Conservation (phyloP, 1,284 basidiomycete species). For the Cutaneotrichosporon curvatum region DNA sequence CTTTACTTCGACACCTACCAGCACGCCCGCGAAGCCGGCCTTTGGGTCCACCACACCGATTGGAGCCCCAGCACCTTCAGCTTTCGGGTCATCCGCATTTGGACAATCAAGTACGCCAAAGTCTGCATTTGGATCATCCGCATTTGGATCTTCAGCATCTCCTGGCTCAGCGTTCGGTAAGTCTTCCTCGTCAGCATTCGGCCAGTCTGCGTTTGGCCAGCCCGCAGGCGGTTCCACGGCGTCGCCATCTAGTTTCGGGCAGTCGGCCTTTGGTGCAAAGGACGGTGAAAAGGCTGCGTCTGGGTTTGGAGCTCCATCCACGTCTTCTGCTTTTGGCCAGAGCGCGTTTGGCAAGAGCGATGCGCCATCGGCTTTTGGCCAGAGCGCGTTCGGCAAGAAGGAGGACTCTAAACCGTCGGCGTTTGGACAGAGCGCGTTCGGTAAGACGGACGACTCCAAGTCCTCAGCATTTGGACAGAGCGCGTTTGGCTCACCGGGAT, state of each 20-base stretch:
- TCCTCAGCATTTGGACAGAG: slow-evolving; percentile 18
- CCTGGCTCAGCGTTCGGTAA: slow-evolving; percentile 7
- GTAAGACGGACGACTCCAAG: slow-evolving; percentile 1
- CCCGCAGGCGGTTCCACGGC: not conserved
- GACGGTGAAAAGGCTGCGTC: not conserved
- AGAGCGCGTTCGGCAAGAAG: slow-evolving; percentile 13
- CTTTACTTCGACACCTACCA: not conserved
- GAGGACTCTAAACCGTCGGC: slow-evolving; percentile 3
- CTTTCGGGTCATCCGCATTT: slow-evolving; percentile 24
- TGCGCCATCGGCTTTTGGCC: slow-evolving; percentile 4
- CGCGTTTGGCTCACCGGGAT: slow-evolving; percentile 1
- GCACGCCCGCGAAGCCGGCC: slow-evolving; percentile 16
- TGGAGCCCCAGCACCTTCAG: slow-evolving; percentile 1
- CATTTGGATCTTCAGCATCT: slow-evolving; percentile 11
- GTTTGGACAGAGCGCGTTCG: slow-evolving; percentile 10
- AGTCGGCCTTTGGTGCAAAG: slow-evolving; percentile 6
- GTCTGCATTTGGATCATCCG: slow-evolving; percentile 8
- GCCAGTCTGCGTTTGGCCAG: slow-evolving; percentile 17
- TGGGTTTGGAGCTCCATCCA: slow-evolving; percentile 5
- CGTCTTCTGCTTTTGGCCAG: slow-evolving; percentile 9
- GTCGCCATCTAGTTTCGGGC: slow-evolving; percentile 23
- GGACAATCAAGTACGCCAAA: slow-evolving; percentile 6
- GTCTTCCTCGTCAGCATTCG: slow-evolving; percentile 10
- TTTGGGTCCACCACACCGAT: slow-evolving; percentile 8
- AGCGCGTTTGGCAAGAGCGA: slow-evolving; percentile 8